A percentile compares a stretch with the other conserved stretches of the same genome.
These are phyloP conservation scores for Neurospora cerealis DNA, from an alignment of 495 filamentous ascomycete genomes.

Conservation along the genomic window DNA sequence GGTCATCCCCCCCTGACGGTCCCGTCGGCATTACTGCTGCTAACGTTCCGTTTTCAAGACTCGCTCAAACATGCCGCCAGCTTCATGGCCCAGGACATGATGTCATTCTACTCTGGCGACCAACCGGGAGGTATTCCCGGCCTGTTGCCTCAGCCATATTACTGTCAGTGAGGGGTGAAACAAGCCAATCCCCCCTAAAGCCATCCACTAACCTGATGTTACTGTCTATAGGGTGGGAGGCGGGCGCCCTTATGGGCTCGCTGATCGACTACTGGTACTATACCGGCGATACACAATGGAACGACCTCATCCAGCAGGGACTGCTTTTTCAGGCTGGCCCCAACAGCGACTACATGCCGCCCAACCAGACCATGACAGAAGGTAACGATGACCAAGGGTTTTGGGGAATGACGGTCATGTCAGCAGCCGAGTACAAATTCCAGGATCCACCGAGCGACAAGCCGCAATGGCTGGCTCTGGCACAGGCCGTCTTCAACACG, in stretches of 20 bases:
- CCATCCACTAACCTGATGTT: not conserved
- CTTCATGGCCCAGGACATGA: slow-evolving; percentile 50
- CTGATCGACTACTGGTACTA: slow-evolving; percentile 60
- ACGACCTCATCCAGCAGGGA: slow-evolving; percentile 43
- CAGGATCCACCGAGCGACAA: slow-evolving; percentile 45
- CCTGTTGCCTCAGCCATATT: slow-evolving; percentile 32
- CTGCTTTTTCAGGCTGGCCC: slow-evolving; percentile 51
- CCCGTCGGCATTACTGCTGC: not conserved
- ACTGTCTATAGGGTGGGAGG: slow-evolving; percentile 63
- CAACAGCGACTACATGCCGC: slow-evolving; percentile 53
- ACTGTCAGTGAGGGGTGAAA: slow-evolving; percentile 21
- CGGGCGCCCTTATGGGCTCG: slow-evolving; percentile 55
- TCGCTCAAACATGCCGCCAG: slow-evolving; percentile 55
- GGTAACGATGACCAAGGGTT: slow-evolving; percentile 62
- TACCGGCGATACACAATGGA: slow-evolving; percentile 52
- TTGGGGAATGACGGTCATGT: slow-evolving; percentile 60
- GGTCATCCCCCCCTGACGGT: slow-evolving; percentile 7
- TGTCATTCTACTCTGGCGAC: slow-evolving; percentile 59
- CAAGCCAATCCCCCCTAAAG: not conserved
- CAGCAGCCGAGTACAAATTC: slow-evolving; percentile 53
- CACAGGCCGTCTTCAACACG: slow-evolving; percentile 70
- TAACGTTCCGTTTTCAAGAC: slow-evolving; percentile 31
- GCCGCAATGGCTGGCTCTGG: slow-evolving; percentile 69
- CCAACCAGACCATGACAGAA: slow-evolving; percentile 50
- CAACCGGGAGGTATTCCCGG: slow-evolving; percentile 44